Evolutionary conservation across 139 green algal genomes (phyloP).

Genomic region (Prasinococcaceae sp.): DNA sequence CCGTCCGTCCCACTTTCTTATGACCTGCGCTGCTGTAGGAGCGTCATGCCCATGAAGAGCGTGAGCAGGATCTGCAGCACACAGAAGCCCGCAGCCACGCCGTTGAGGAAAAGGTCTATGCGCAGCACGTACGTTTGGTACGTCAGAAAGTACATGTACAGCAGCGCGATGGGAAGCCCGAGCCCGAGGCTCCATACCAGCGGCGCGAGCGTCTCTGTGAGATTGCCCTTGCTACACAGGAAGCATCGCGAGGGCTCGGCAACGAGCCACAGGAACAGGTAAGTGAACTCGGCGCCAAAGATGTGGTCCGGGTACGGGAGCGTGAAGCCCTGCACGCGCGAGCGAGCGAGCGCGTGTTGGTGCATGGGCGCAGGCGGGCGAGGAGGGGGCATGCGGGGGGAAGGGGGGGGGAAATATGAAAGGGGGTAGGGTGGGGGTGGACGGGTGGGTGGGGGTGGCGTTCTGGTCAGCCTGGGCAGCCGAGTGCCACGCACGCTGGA

Average conservation of each 20-base stretch:
- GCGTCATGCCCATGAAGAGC: no score
- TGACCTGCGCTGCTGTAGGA: no score
- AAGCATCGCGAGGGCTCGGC: constrained; percentile 11
- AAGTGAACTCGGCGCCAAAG: constrained; percentile 9
- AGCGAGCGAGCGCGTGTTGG: no score
- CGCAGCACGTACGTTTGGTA: constrained; percentile 16
- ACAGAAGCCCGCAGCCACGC: not conserved
- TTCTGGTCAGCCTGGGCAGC: no score
- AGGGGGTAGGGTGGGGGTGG: no score
- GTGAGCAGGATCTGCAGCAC: not conserved
- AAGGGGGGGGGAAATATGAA: no score
- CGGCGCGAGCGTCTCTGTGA: constrained; percentile 2
- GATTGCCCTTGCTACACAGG: constrained; percentile 12
- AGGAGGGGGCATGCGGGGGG: no score
- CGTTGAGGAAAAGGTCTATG: constrained; percentile 7
- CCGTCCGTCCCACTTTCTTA: no score
- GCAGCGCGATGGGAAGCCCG: not conserved
- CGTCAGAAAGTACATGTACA: constrained; percentile 15
- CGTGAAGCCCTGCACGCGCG: no score
- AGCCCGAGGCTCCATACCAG: constrained; percentile 1
- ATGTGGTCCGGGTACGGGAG: constrained; percentile 10
- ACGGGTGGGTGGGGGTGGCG: no score
- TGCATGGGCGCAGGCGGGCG: no score
- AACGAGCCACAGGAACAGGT: constrained; percentile 8
- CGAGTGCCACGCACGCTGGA: no score